Evolutionary conservation across 352 stramenopile genomes (phyloP), one percentile per base, ranked within the genome.

Genomic region (Phytophthora pinifolia): DNA sequence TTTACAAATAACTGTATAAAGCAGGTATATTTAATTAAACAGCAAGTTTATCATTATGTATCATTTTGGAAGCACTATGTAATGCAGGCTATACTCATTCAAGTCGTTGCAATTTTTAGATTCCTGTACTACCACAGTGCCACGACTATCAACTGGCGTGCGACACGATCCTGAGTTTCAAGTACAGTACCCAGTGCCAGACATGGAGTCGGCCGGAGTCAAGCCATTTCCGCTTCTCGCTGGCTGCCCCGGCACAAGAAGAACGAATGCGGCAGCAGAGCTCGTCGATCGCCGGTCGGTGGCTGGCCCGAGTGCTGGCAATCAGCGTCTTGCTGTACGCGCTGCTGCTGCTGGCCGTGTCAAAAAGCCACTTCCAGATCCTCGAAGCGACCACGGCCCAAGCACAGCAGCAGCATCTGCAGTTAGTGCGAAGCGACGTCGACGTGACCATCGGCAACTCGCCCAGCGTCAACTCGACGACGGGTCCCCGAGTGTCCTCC

Each of bases 141-240:
- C 22, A 27, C 22, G 22, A 27, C 22, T 3, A 27, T 27, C 22
- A 27, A 27, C 22, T 27, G 22, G 22, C 22, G 22, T 27, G 22
- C 22, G 22, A 27, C 22, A 27, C 22, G 22, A 27, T 27, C 22
- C 22, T 4, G 4, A 4, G 6, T 2, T 27, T 27, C 6, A 2
- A 27, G n/a, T n/a, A n/a, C n/a, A 27, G 22, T 27, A 4, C 22
- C 22, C 22, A 4, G 22, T 27, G 22, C 22, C 22, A 4, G 22
- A 27, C 22, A 27, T 27, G 22, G 22, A 27, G 22, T 27, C 22
- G n/a, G n/a, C 3, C 22, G 22, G 4, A 4, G 6, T 27, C 22
- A 27, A 27, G 22, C 22, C 57, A 65, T 61, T 65, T 65, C 57
- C 33, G 33, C 12, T 47, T 64, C 33, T 64, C 4, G 32, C 39